Evolutionary conservation across 2,329 filamentous ascomycete genomes (phyloP).

Genomic region (Chaetomium globosum): DNA sequence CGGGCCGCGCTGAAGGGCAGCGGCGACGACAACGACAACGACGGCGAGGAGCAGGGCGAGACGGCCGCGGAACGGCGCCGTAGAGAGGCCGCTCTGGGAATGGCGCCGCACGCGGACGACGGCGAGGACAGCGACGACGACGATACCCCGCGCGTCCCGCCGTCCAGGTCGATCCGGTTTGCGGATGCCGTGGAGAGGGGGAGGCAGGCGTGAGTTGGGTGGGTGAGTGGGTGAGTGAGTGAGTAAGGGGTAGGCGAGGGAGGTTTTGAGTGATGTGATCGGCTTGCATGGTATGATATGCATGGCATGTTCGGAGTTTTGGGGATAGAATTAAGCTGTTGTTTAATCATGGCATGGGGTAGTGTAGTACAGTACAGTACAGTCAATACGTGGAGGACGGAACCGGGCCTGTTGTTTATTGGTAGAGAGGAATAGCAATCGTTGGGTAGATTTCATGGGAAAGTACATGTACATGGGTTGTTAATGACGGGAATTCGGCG

Average conservation of each 20-base stretch:
- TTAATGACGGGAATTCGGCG: neutral
- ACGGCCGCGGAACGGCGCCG: slow-evolving; percentile 74
- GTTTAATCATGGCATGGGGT: neutral
- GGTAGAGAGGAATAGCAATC: slow-evolving; percentile 14
- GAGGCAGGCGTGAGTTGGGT: slow-evolving; percentile 4
- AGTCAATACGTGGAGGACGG: neutral
- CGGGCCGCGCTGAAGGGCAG: slow-evolving; percentile 54
- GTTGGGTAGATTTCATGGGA: slow-evolving; percentile 11
- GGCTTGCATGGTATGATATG: slow-evolving; percentile 11
- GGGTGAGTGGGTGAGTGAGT: neutral
- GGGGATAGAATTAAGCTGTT: neutral
- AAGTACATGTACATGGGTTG: neutral
- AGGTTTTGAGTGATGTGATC: neutral
- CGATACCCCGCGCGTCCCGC: slow-evolving; percentile 56
- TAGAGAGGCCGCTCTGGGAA: slow-evolving; percentile 72
- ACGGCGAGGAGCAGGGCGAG: slow-evolving; percentile 50
- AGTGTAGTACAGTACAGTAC: too few relatives aligned
- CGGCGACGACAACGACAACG: neutral
- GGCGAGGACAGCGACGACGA: slow-evolving; percentile 60
- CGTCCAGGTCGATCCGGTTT: slow-evolving; percentile 61
- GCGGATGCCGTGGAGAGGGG: slow-evolving; percentile 50
- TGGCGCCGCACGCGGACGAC: slow-evolving; percentile 48
- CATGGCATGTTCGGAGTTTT: slow-evolving; percentile 16
- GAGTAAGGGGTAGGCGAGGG: too few relatives aligned
- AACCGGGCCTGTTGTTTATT: slow-evolving; percentile 6